A percentile compares a stretch with the other conserved stretches of the same genome.
phyloP scores from a whole-genome alignment of 2,329 filamentous ascomycete genomes.

The Fusarium chaquense region DNA sequence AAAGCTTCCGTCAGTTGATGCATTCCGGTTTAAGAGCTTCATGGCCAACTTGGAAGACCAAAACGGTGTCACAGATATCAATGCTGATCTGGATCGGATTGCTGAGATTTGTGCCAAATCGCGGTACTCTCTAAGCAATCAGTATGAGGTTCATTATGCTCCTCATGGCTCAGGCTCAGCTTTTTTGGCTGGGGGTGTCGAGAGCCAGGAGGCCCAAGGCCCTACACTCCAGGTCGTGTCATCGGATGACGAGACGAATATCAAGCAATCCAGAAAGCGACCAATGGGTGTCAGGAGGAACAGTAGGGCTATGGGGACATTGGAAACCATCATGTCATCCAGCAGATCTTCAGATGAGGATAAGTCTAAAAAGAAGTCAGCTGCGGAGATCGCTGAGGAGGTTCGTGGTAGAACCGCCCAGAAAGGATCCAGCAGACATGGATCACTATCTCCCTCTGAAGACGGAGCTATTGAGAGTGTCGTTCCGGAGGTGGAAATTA shows the following conservation, averaged over 20 bases:
- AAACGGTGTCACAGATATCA: constrained; percentile 60
- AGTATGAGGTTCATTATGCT: constrained; percentile 74
- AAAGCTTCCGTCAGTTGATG: constrained; percentile 70
- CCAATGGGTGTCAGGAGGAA: constrained; percentile 58
- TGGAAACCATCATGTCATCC: constrained; percentile 76
- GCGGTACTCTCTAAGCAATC: constrained; percentile 73
- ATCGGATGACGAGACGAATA: constrained; percentile 66
- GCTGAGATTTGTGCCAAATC: constrained; percentile 75
- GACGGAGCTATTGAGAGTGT: constrained; percentile 48
- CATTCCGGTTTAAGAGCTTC: constrained; percentile 74
- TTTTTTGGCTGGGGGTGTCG: constrained; percentile 55
- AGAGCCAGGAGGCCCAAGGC: constrained; percentile 54
- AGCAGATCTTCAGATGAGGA: constrained; percentile 74
- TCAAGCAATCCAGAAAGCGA: constrained; percentile 55
- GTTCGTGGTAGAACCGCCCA: constrained; percentile 62
- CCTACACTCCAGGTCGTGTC: constrained; percentile 69
- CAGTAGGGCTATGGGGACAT: constrained; percentile 69
- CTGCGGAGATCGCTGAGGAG: constrained; percentile 66
- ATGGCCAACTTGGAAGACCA: constrained; percentile 66
- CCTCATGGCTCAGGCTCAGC: constrained; percentile 69
- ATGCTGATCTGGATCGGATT: constrained; percentile 71
- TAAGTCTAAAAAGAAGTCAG: constrained; percentile 69
- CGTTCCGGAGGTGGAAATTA: constrained; percentile 28
- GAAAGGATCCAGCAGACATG: constrained; percentile 51
- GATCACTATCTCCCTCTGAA: constrained; percentile 51